phyloP scores from a whole-genome alignment of 306 rosid genomes.

The Urtica urens region DNA sequence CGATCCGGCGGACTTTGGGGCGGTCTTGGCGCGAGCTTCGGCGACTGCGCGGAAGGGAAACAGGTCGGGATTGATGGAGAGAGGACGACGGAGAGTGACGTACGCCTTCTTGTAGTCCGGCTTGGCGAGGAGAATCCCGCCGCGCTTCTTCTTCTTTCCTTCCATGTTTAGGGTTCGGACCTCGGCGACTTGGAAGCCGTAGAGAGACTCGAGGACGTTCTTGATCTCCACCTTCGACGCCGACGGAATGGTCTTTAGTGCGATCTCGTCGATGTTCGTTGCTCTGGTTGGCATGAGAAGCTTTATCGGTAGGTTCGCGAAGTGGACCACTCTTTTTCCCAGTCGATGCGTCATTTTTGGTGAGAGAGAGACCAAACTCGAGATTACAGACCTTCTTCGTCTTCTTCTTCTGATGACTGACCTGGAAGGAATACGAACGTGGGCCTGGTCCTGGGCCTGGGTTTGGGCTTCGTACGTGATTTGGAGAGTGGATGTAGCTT shows the following conservation, averaged over 20 bases:
- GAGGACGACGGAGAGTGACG: conserved; percentile 50
- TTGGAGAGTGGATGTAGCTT: too few species aligned
- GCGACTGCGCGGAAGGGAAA: conserved; percentile 35
- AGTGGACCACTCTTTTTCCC: conserved; percentile 46
- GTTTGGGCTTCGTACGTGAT: too few species aligned
- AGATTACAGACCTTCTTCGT: too few species aligned
- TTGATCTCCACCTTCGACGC: conserved; percentile 81
- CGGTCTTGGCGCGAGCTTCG: conserved; percentile 27
- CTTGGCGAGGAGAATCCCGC: conserved; percentile 41
- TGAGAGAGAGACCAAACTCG: too few species aligned
- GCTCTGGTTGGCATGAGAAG: conserved; percentile 55
- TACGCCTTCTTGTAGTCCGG: conserved; percentile 92
- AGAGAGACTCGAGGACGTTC: conserved; percentile 48
- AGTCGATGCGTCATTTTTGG: conserved; percentile 47
- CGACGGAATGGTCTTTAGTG: conserved; percentile 71
- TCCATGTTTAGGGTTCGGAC: conserved; percentile 77
- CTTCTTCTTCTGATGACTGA: too few species aligned
- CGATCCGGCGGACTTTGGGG: conserved; percentile 36
- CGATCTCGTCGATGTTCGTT: conserved; percentile 42
- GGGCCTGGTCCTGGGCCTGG: too few species aligned
- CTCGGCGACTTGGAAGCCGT: conserved; percentile 61
- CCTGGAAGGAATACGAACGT: too few species aligned
- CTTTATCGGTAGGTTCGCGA: conserved; percentile 52
- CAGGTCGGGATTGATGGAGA: conserved; percentile 37
- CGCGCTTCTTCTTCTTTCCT: conserved; percentile 64